Conservation (phyloP, 139 green algal genomes). For the Edaphochlamys debaryana region DNA sequence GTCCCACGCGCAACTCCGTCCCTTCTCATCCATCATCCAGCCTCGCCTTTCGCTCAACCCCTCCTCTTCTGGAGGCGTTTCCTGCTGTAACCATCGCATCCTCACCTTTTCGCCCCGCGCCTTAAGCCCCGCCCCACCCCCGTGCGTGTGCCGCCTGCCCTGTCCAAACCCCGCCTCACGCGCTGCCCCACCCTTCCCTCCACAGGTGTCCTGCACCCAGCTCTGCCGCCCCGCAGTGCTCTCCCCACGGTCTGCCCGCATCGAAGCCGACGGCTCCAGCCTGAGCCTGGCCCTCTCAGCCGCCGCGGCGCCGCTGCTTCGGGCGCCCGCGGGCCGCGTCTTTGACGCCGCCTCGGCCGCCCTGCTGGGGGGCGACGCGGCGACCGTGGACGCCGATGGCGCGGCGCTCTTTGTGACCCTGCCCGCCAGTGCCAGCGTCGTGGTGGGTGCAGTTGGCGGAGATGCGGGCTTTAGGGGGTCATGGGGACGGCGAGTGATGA, state of each 20-base stretch:
- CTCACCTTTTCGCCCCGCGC: no score
- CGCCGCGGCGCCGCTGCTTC: not conserved
- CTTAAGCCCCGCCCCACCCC: no score
- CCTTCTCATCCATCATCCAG: no score
- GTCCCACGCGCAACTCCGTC: no score
- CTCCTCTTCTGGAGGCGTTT: no score
- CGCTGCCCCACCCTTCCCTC: no score
- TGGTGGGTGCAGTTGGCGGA: not conserved
- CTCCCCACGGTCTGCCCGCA: not conserved
- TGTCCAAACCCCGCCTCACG: no score
- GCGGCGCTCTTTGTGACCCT: not conserved
- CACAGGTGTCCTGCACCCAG: not conserved
- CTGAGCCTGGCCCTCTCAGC: not conserved
- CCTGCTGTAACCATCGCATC: no score
- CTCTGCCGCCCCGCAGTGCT: not conserved
- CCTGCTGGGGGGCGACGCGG: slow-evolving; percentile 5
- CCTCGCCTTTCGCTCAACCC: no score
- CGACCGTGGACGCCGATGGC: not conserved
- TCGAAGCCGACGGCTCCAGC: not conserved
- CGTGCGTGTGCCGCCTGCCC: no score
- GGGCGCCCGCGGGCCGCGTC: not conserved
- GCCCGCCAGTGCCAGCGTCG: not conserved
- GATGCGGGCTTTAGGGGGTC: not conserved
- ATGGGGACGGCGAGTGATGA: no score
- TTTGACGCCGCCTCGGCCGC: not conserved